A percentile compares a stretch with the other conserved stretches of the same genome.
These are phyloP conservation scores for Debaryomyces castellii DNA, from an alignment of 805 yeast species.

Conservation along the genomic window DNA sequence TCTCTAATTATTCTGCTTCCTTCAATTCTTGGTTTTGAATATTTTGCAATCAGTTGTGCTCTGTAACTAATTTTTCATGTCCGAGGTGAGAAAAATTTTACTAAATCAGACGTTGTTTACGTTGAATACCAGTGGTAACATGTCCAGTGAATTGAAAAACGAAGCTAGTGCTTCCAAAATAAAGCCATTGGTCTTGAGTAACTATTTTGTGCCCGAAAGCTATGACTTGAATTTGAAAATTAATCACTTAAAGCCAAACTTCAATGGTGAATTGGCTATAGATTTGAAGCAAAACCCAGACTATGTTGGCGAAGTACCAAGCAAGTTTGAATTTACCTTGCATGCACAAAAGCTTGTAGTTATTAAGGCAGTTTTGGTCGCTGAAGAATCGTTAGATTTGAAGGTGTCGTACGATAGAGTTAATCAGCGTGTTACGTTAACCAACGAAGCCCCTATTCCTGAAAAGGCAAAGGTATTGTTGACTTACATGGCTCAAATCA, in stretches of 20 bases:
- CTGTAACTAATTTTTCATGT: not conserved
- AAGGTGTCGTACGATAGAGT: slow-evolving; percentile 41
- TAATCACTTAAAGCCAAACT: slow-evolving; percentile 47
- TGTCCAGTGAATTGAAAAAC: not conserved
- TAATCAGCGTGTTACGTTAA: slow-evolving; percentile 32
- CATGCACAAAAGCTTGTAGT: slow-evolving; percentile 44
- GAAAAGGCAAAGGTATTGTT: slow-evolving; percentile 20
- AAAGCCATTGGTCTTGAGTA: slow-evolving; percentile 1
- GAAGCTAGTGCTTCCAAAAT: not conserved
- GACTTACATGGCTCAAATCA: slow-evolving; percentile 51
- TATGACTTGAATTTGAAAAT: slow-evolving; percentile 40
- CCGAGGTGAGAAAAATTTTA: slow-evolving; percentile 2
- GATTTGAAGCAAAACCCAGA: slow-evolving; percentile 25
- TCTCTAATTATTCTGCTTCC: too few species aligned
- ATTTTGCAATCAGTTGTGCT: not conserved
- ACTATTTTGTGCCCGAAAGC: slow-evolving; percentile 29
- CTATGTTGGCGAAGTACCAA: slow-evolving; percentile 7
- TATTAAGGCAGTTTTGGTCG: slow-evolving; percentile 27
- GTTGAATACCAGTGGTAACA: not conserved
- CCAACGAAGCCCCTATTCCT: slow-evolving; percentile 13
- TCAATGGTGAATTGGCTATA: slow-evolving; percentile 40
- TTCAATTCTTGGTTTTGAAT: too few species aligned
- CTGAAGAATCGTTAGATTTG: slow-evolving; percentile 13
- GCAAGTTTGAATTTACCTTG: slow-evolving; percentile 24
- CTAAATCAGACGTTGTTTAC: not conserved